phyloP scores from a whole-genome alignment of 140 eudicot genomes.

The Anethum foeniculum region DNA sequence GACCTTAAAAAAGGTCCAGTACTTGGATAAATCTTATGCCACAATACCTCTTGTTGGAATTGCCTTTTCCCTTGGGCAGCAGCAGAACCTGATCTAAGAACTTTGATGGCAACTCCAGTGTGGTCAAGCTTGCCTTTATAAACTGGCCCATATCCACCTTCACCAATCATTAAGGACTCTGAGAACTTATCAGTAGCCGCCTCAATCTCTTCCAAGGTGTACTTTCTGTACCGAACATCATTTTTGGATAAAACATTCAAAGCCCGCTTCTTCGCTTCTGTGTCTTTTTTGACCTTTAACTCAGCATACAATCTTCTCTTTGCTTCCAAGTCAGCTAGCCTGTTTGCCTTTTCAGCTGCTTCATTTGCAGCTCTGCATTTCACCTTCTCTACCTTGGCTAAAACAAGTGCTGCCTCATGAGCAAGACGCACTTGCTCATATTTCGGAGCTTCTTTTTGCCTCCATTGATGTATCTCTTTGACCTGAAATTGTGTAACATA shows the following conservation, averaged over 20 bases:
- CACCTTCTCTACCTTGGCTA: slow-evolving; percentile 32
- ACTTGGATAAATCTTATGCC: not conserved
- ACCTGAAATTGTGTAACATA: slow-evolving; percentile 23
- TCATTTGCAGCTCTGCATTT: slow-evolving; percentile 47
- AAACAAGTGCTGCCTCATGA: slow-evolving; percentile 30
- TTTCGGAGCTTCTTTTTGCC: slow-evolving; percentile 20
- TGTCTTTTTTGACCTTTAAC: slow-evolving; percentile 27
- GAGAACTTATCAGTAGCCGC: slow-evolving; percentile 39
- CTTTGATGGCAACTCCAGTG: slow-evolving; percentile 53
- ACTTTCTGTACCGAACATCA: slow-evolving; percentile 36
- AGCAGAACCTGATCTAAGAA: slow-evolving; percentile 46
- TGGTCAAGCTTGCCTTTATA: slow-evolving; percentile 47
- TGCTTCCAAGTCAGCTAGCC: slow-evolving; percentile 41
- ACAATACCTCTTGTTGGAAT: slow-evolving; percentile 51
- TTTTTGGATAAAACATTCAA: slow-evolving; percentile 15
- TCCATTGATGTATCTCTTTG: slow-evolving; percentile 29
- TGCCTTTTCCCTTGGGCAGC: slow-evolving; percentile 51
- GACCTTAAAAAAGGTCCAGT: not conserved
- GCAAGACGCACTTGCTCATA: slow-evolving; percentile 27
- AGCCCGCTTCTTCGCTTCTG: slow-evolving; percentile 29
- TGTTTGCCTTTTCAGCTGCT: slow-evolving; percentile 45
- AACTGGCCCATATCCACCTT: slow-evolving; percentile 73
- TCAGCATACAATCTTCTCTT: slow-evolving; percentile 41
- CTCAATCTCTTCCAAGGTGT: slow-evolving; percentile 48
- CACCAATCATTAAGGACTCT: slow-evolving; percentile 32